These are phyloP conservation scores for Scutellaria minor DNA, from an alignment of 257 asterid genomes.

Conservation along the genomic window DNA sequence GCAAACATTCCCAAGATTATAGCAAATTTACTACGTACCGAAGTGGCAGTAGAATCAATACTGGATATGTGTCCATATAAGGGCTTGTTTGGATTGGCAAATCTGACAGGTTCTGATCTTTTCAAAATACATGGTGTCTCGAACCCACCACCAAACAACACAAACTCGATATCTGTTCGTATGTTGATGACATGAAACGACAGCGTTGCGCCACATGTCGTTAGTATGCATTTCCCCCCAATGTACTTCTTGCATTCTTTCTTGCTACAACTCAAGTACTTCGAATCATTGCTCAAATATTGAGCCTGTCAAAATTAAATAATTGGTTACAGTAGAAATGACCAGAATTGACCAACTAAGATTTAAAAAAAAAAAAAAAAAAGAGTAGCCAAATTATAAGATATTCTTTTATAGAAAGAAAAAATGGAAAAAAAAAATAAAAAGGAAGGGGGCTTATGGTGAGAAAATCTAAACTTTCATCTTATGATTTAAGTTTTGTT, in stretches of 20 bases:
- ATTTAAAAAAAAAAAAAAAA: no score
- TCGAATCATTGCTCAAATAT: slow-evolving; percentile 65
- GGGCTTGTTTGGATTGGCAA: slow-evolving; percentile 70
- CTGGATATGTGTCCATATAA: slow-evolving; percentile 70
- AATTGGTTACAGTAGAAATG: no score
- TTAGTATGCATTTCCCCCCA: slow-evolving; percentile 45
- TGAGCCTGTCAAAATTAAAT: slow-evolving; percentile 59
- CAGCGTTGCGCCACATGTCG: slow-evolving; percentile 62
- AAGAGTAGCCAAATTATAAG: no score
- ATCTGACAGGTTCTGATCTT: slow-evolving; percentile 43
- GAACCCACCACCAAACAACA: slow-evolving; percentile 74
- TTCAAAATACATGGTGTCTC: slow-evolving; percentile 61
- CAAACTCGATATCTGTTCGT: slow-evolving; percentile 76
- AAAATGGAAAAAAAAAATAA: no score
- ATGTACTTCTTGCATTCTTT: slow-evolving; percentile 49
- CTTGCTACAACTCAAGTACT: slow-evolving; percentile 59
- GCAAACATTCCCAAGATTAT: no score
- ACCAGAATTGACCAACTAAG: no score
- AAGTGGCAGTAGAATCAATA: slow-evolving; percentile 63
- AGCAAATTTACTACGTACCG: slow-evolving; percentile 46
- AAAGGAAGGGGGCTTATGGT: no score
- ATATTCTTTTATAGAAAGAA: no score
- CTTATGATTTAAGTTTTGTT: no score
- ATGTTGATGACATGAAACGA: slow-evolving; percentile 76
- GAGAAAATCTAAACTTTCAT: no score